Evolutionary conservation across 768 basidiomycete species (phyloP).

Genomic region (Mycena chlorophos): DNA sequence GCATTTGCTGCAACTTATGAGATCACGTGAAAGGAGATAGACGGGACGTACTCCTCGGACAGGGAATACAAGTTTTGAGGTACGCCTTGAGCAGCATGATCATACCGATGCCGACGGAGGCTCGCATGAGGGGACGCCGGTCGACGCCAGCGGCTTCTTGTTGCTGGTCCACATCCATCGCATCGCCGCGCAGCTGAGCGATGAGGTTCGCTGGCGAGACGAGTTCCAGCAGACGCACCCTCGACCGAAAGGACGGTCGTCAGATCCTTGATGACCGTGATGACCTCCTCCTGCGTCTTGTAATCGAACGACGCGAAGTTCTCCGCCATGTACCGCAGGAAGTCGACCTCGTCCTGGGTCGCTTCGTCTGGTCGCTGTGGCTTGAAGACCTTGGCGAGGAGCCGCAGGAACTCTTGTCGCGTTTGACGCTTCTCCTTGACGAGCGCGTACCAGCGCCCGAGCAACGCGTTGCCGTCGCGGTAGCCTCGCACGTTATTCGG

Average conservation of each 20-base stretch:
- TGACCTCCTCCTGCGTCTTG: conserved; percentile 91
- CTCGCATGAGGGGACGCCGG: conserved; percentile 49
- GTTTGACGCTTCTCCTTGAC: conserved; percentile 87
- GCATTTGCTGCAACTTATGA: conserved; percentile 68
- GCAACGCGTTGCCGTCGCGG: conserved; percentile 52
- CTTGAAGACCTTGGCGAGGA: conserved; percentile 81
- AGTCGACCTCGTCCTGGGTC: conserved; percentile 79
- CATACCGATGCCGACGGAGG: conserved; percentile 77
- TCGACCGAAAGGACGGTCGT: conserved; percentile 74
- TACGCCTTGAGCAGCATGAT: conserved; percentile 86
- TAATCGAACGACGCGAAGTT: conserved; percentile 92
- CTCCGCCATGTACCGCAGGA: conserved; percentile 91
- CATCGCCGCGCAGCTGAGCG: conserved; percentile 51
- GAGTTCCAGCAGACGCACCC: conserved; percentile 79
- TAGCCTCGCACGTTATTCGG: conserved; percentile 53
- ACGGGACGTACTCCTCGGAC: conserved; percentile 78
- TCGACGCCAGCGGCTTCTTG: conserved; percentile 12
- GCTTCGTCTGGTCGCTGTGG: conserved; percentile 58
- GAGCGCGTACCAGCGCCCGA: conserved; percentile 89
- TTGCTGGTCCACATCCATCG: conserved; percentile 16
- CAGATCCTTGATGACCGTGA: conserved; percentile 80
- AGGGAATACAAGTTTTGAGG: conserved; percentile 82
- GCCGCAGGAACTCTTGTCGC: conserved; percentile 84
- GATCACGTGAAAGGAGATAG: conserved; percentile 1
- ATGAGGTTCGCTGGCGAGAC: conserved; percentile 72